Percentiles rank a stretch among this genome's conserved stretches.
Conservation (phyloP, 2,329 filamentous ascomycete genomes). For the Aureobasidium mangrovei region DNA sequence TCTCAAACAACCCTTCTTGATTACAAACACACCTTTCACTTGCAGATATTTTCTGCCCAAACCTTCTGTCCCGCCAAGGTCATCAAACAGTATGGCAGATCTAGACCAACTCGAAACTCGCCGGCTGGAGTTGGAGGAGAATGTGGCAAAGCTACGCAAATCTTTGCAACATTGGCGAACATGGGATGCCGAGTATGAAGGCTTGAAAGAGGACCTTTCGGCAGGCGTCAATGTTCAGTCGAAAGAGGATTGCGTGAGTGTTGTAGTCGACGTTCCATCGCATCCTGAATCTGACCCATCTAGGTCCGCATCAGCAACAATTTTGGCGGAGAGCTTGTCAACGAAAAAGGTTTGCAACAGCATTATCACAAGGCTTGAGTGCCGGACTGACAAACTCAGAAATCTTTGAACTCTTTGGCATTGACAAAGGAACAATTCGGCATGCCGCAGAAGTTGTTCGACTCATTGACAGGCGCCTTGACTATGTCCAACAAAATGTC, state of each 20-base stretch:
- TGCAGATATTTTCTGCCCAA: background rate
- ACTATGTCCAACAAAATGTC: slow-evolving; percentile 77
- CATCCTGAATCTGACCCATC: slow-evolving; percentile 13
- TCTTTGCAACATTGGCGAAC: slow-evolving; percentile 80
- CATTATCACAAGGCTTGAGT: background rate
- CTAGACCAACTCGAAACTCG: slow-evolving; percentile 34
- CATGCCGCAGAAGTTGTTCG: slow-evolving; percentile 55
- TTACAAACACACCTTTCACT: slow-evolving; percentile 2
- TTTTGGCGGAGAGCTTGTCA: slow-evolving; percentile 57
- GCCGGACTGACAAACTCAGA: slow-evolving; percentile 30
- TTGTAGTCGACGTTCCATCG: background rate
- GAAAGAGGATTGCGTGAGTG: slow-evolving; percentile 36
- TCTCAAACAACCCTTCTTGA: background rate
- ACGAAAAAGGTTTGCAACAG: slow-evolving; percentile 35
- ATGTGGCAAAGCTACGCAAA: slow-evolving; percentile 62
- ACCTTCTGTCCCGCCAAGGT: no score
- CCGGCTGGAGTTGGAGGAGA: slow-evolving; percentile 64
- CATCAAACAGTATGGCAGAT: background rate
- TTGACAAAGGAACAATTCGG: slow-evolving; percentile 37
- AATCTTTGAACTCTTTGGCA: slow-evolving; percentile 46
- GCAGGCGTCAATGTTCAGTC: slow-evolving; percentile 42
- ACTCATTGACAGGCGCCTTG: slow-evolving; percentile 65
- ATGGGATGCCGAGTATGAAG: slow-evolving; percentile 87
- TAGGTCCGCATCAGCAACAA: slow-evolving; percentile 42
- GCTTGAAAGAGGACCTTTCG: slow-evolving; percentile 72